Base-by-base conservation (phyloP, 306 rosid species). In the Dalbergia cochinchinensis region DNA sequence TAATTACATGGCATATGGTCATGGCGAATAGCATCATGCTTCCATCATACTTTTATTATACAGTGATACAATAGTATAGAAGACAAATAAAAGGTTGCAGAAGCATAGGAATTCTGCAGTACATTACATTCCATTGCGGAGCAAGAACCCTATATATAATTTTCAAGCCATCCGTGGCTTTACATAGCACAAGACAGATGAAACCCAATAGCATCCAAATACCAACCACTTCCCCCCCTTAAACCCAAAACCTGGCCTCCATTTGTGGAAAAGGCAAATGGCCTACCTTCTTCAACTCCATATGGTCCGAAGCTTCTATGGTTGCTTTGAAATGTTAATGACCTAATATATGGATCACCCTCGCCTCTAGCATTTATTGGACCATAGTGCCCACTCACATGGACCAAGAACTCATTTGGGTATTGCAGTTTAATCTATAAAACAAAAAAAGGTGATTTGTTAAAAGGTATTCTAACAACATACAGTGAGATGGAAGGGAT, bases 211-310 rank as follows among this genome's bases (percentile, higher is more conserved):
- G 87, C 78, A 65, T 90, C 94, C 44, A 92, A 54, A 77, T 76
- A 86, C 89, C 86, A 84, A 62, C 84, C 91, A 50, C 84, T 0
- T 67, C 77, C 44, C 6, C 97, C 97, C 60, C 77, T 86, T 31
- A 92, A 81, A 3, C 95, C 93, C 14, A 89, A 92, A 65, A 90
- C 87, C 13, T 63, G 54, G 11, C 89, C 88, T 67, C 92, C 93
- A 5, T 89, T 86, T 53, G 82, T 69, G 19, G 86, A 68, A 59
- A 87, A 87, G 22, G 84, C 80, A 73, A 90, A 92, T 4, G 89
- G 91, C 3, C 87, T 92, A 53, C 93, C 95, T 78, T 90, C 90
- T 83, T 89, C 88, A 31, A 74, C 55, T 33, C 97, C 93, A 4
- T 57, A 90, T 4, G 93, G 89, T 44, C 93, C 94, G 60, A 80